These are phyloP conservation scores for Quillaja saponaria DNA, from an alignment of 306 rosid genomes.

Conservation along the genomic window DNA sequence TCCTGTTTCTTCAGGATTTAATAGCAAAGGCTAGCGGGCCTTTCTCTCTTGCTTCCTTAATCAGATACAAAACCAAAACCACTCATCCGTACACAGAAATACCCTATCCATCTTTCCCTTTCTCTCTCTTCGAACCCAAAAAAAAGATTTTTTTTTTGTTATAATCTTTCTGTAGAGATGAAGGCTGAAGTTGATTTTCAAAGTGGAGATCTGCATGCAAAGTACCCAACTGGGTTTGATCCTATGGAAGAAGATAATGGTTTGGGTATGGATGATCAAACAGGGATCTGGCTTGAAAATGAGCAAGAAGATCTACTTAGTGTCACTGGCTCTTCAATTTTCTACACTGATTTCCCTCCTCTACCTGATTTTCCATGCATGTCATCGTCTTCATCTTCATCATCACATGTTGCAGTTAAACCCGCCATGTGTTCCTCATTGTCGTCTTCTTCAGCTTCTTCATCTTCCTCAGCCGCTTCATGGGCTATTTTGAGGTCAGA, in stretches of 20 bases:
- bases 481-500: constrained; percentile 72
- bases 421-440: constrained; percentile 42
- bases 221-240: constrained; percentile 31
- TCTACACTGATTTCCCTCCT: constrained; percentile 77
- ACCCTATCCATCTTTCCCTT: constrained; percentile 21
- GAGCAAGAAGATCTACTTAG: constrained; percentile 48
- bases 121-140: constrained; percentile 32
- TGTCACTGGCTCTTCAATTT: constrained; percentile 51
- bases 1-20: constrained; percentile 35
- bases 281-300: constrained; percentile 58
- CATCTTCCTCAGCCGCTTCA: constrained; percentile 67
- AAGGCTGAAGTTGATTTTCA: constrained; percentile 28
- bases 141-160: neutral
- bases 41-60: constrained; percentile 26
- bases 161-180: constrained; percentile 9
- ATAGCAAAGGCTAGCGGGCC: constrained; percentile 41
- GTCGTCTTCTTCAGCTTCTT: constrained; percentile 53
- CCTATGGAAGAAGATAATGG: constrained; percentile 31
- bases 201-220: constrained; percentile 66
- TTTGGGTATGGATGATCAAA: neutral
- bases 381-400: constrained; percentile 80
- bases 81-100: constrained; percentile 47
- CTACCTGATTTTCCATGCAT: constrained; percentile 88
- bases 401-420: constrained; percentile 48
- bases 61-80: too few species aligned